Percentiles rank a stretch among this genome's conserved stretches.
Conservation (phyloP, 495 filamentous ascomycete species). For the Aspergillus biplanus region DNA sequence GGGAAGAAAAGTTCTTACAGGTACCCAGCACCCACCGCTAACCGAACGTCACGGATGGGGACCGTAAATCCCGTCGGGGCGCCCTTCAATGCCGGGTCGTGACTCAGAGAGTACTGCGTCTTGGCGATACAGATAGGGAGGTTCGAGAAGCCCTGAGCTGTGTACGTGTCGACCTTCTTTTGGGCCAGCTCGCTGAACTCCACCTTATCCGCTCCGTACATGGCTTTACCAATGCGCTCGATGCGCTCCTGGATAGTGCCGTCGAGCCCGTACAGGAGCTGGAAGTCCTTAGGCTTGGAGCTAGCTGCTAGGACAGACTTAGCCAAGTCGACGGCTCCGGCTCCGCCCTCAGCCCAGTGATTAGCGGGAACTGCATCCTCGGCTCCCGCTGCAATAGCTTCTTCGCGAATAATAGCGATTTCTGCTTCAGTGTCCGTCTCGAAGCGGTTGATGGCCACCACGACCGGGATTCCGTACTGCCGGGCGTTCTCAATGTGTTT, state of each 20-base stretch:
- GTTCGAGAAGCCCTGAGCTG: conserved; percentile 86
- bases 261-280: conserved; percentile 81
- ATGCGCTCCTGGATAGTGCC: conserved; percentile 87
- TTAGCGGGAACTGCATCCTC: conserved; percentile 92
- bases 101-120: conserved; percentile 96
- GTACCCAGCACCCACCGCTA: conserved; percentile 93
- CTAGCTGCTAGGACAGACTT: conserved; percentile 82
- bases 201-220: conserved; percentile 91
- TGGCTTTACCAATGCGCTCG: conserved; percentile 83
- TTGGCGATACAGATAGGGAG: conserved; percentile 96
- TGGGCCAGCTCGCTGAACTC: conserved; percentile 94
- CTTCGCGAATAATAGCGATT: conserved; percentile 83
- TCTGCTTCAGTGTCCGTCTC: conserved; percentile 92
- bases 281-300: conserved; percentile 86
- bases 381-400: conserved; percentile 89
- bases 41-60: conserved; percentile 88
- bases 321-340: conserved; percentile 87
- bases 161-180: conserved; percentile 95
- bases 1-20: conserved; percentile 58
- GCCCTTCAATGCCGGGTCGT: conserved; percentile 92
- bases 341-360: conserved; percentile 96
- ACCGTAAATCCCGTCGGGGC: conserved; percentile 96
- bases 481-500: conserved; percentile 92
- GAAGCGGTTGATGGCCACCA: conserved; percentile 97
- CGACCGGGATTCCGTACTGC: conserved; percentile 89